A percentile compares a stretch with the other conserved stretches of the same genome.
These are phyloP conservation scores for Leucocoprinus leucothites DNA, from an alignment of 768 basidiomycete genomes.

Conservation along the genomic window DNA sequence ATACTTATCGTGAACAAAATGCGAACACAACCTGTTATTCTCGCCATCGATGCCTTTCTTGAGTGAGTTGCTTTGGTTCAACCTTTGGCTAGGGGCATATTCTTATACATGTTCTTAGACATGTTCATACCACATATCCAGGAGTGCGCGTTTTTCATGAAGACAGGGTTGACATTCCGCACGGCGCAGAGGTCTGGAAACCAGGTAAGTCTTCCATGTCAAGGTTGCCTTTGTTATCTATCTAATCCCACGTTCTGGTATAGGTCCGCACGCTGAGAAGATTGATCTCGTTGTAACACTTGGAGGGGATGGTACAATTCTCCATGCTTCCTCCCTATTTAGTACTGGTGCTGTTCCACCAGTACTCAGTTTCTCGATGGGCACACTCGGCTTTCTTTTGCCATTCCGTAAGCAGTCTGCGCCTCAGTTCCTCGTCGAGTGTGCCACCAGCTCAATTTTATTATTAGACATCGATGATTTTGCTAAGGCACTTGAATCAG, in stretches of 20 bases:
- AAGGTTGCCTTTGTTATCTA: not conserved
- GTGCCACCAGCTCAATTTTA: not conserved
- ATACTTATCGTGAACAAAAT: constrained; percentile 81
- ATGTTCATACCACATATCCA: constrained; percentile 55
- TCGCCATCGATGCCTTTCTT: constrained; percentile 72
- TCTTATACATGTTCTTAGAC: constrained; percentile 32
- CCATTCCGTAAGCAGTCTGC: constrained; percentile 75
- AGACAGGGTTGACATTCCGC: constrained; percentile 62
- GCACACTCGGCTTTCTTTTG: constrained; percentile 88
- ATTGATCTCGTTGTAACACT: constrained; percentile 89
- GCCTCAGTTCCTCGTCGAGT: not conserved
- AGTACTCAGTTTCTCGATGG: constrained; percentile 88
- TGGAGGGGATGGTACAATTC: constrained; percentile 93
- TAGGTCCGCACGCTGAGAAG: constrained; percentile 49
- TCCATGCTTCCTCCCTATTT: constrained; percentile 91
- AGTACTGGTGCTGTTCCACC: constrained; percentile 90
- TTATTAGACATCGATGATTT: constrained; percentile 83
- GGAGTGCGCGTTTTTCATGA: constrained; percentile 65
- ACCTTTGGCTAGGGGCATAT: not conserved
- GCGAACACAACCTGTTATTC: constrained; percentile 72
- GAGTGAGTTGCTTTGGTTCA: constrained; percentile 40
- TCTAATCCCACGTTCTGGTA: not conserved
- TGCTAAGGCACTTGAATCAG: constrained; percentile 72
- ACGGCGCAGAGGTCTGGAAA: constrained; percentile 63
- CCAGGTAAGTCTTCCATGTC: constrained; percentile 39